These are phyloP conservation scores for Rhododendron molle DNA, from an alignment of 148 eudicot species.

Conservation along the genomic window DNA sequence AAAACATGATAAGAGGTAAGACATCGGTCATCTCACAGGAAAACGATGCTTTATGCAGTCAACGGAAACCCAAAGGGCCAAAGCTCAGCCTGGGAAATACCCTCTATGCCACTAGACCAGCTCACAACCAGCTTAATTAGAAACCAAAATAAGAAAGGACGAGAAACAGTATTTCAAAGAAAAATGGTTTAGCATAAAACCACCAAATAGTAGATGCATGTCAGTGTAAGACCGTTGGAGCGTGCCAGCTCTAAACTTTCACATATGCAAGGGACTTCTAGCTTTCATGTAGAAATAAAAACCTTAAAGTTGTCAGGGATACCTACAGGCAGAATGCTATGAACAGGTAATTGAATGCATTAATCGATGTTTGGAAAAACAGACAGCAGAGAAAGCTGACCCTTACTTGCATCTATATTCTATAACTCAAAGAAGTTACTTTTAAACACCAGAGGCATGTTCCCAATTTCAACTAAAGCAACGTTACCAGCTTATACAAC, in stretches of 20 bases:
- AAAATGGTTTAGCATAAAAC: not conserved
- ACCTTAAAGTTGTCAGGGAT: not conserved
- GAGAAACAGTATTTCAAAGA: not conserved
- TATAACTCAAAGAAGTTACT: not conserved
- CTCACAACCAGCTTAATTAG: conserved; percentile 2
- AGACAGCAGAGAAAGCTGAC: not conserved
- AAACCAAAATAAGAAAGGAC: not conserved
- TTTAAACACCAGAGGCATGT: not conserved
- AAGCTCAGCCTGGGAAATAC: conserved; percentile 1
- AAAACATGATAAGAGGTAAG: not conserved
- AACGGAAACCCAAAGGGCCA: not conserved
- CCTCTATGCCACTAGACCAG: not conserved
- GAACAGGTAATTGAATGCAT: not conserved
- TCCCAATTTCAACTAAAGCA: not conserved
- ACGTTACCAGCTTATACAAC: not conserved
- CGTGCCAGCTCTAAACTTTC: not conserved
- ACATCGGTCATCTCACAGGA: not conserved
- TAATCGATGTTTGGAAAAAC: not conserved
- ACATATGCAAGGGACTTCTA: not conserved
- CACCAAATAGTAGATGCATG: not conserved
- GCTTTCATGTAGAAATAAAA: not conserved
- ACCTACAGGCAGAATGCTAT: not conserved
- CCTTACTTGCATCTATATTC: not conserved
- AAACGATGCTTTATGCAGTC: not conserved
- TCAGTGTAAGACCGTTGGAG: not conserved